Percentiles rank a stretch among this genome's conserved stretches.
Evolutionary conservation across 2,329 filamentous ascomycete genomes (phyloP).

Genomic region (Onygenales sp.): DNA sequence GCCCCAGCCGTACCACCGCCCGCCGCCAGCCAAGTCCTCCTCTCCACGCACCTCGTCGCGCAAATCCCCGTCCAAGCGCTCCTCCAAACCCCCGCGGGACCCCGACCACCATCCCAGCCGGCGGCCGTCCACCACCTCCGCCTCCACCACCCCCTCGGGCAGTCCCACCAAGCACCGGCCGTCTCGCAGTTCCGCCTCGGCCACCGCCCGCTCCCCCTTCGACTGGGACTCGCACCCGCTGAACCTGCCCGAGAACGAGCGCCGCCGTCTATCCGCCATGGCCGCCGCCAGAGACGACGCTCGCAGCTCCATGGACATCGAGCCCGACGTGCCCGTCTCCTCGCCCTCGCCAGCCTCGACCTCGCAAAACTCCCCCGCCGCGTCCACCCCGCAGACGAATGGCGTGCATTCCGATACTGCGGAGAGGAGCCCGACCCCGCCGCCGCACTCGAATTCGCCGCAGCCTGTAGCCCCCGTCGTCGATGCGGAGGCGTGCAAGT

Average conservation of each 20-base stretch:
- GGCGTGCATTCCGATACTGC: slow-evolving; percentile 22
- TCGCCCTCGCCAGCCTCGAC: slow-evolving; percentile 17
- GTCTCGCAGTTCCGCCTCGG: background rate
- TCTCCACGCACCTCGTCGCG: slow-evolving; percentile 3
- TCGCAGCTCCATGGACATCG: slow-evolving; percentile 66
- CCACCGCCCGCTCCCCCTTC: slow-evolving; percentile 28
- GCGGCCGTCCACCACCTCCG: slow-evolving; percentile 19
- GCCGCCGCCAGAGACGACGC: slow-evolving; percentile 37
- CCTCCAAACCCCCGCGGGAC: slow-evolving; percentile 9
- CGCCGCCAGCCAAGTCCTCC: slow-evolving; percentile 9
- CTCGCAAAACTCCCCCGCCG: slow-evolving; percentile 10
- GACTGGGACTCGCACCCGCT: slow-evolving; percentile 66
- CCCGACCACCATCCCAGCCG: slow-evolving; percentile 17
- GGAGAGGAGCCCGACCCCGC: slow-evolving; percentile 37
- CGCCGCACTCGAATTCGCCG: slow-evolving; percentile 41
- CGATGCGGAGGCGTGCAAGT: slow-evolving; percentile 86
- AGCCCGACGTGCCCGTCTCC: slow-evolving; percentile 44
- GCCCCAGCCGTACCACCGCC: background rate
- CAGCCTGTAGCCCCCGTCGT: slow-evolving; percentile 42
- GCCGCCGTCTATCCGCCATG: slow-evolving; percentile 61
- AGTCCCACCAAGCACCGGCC: slow-evolving; percentile 2
- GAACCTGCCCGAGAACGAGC: slow-evolving; percentile 82
- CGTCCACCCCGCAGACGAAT: slow-evolving; percentile 24
- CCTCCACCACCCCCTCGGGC: slow-evolving; percentile 12
- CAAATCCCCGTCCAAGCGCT: slow-evolving; percentile 14